Conservation (phyloP, 345 rosid genomes). For the Chamaenerion angustifolium region DNA sequence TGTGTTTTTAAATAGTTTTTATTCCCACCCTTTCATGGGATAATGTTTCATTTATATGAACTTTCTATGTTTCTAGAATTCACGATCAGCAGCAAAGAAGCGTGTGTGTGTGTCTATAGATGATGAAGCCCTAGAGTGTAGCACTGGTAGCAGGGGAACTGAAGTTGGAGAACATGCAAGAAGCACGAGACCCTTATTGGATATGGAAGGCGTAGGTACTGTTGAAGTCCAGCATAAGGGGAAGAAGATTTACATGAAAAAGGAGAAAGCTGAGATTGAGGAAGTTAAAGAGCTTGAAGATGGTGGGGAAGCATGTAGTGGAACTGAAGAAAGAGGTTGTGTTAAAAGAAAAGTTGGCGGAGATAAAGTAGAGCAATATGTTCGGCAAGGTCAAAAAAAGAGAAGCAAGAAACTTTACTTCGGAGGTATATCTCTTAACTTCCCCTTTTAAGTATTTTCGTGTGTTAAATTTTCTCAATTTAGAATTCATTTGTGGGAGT, state of each 20-base stretch:
- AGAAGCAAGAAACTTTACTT: constrained; percentile 39
- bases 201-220: constrained; percentile 53
- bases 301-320: constrained; percentile 70
- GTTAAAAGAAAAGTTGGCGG: constrained; percentile 17
- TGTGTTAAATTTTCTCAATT: neutral
- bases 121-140: constrained; percentile 29
- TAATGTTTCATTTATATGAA: neutral
- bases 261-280: constrained; percentile 34
- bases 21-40: neutral
- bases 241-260: constrained; percentile 42
- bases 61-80: constrained; percentile 16
- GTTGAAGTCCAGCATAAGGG: constrained; percentile 45
- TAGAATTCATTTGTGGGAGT: neutral
- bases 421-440: constrained; percentile 33
- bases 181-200: constrained; percentile 28
- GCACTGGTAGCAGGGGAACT: constrained; percentile 21
- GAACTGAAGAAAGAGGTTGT: constrained; percentile 58
- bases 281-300: constrained; percentile 54
- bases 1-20: neutral
- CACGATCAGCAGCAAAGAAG: constrained; percentile 29
- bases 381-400: constrained; percentile 30
- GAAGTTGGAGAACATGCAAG: constrained; percentile 22
- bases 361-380: constrained; percentile 22
- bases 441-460: constrained; percentile 11
- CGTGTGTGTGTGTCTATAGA: constrained; percentile 15